Base-by-base conservation (phyloP, 345 rosid genomes). In the Bretschneidera sinensis region DNA sequence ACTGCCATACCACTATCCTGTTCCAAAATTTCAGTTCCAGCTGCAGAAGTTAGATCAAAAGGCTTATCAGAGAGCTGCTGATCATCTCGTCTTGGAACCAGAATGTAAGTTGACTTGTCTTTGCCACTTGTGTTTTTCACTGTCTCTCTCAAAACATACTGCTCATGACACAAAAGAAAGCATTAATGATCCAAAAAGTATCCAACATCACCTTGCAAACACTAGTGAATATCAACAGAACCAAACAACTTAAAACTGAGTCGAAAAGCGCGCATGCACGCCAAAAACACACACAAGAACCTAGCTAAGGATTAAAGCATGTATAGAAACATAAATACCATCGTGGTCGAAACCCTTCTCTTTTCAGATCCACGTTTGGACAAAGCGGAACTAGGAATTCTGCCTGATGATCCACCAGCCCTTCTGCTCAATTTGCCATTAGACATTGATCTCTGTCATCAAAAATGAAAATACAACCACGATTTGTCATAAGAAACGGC, bases 321-420 rank as follows among this genome's bases (percentile, higher is more conserved):
- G 6, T 5, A n/a, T 25, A 47, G 43, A 13, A 54, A 54, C 43
- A 34, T 43, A 18, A 56, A 45, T 76, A 81, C 84, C 86, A 78
- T 80, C 55, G 67, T 70, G 48, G 81, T 74, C 22, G 86, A 79
- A 63, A 21, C 68, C 57, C 74, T 69, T 70, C 77, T 83, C 79
- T 76, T 87, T 43, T 81, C 88, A 72, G 82, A 79, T 61, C 73
- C 79, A 54, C 84, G 75, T 72, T 84, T 84, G 10, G 79, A 74
- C 33, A 77, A 61, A 23, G 62, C 71, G 57, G 86, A 82, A 60
- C 79, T 55, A 31, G 76, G 68, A 68, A 68, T 76, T 61, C 79
- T 74, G 34, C 72, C 60, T 57, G 83, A 70, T 64, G 80, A 62
- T 57, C 72, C 72, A 72, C 57, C 70, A 54, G 81, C 76, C 69